Evolutionary conservation across 2,329 filamentous ascomycete species (phyloP).

Genomic region (Neofusicoccum cordaticola): DNA sequence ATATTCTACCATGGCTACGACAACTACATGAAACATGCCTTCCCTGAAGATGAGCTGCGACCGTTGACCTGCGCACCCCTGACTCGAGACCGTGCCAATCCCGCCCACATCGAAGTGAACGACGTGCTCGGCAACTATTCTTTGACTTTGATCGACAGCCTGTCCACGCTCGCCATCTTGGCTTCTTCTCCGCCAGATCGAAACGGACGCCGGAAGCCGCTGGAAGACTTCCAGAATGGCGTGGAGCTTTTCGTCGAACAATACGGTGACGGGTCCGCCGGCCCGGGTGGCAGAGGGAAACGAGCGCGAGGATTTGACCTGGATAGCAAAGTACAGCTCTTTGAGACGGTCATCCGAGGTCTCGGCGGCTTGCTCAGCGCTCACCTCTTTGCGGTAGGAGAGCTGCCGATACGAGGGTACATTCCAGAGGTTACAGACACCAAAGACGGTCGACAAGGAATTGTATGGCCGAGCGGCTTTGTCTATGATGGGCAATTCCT

Average conservation of each 20-base stretch:
- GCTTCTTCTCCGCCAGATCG: constrained; percentile 65
- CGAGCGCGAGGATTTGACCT: constrained; percentile 83
- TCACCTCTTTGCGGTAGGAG: constrained; percentile 87
- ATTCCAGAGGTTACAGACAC: constrained; percentile 46
- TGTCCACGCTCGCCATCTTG: constrained; percentile 90
- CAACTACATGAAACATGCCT: constrained; percentile 91
- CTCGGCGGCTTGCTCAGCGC: constrained; percentile 88
- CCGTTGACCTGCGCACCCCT: constrained; percentile 82
- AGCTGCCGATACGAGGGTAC: constrained; percentile 83
- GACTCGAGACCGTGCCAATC: constrained; percentile 77
- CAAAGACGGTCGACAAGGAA: constrained; percentile 39
- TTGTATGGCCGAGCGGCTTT: constrained; percentile 73
- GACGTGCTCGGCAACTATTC: constrained; percentile 98
- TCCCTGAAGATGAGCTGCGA: constrained; percentile 92
- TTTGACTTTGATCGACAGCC: constrained; percentile 87
- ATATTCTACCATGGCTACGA: constrained; percentile 98
- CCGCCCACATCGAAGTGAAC: constrained; percentile 80
- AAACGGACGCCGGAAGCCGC: constrained; percentile 52
- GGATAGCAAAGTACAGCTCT: constrained; percentile 97
- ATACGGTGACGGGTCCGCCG: constrained; percentile 80
- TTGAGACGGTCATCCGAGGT: constrained; percentile 94
- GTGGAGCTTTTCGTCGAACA: constrained; percentile 71
- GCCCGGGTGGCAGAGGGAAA: constrained; percentile 65
- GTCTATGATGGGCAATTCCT: constrained; percentile 86
- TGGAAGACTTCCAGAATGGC: constrained; percentile 71